phyloP scores from a whole-genome alignment of 108 stramenopile species.

The Nitzschia palea region DNA sequence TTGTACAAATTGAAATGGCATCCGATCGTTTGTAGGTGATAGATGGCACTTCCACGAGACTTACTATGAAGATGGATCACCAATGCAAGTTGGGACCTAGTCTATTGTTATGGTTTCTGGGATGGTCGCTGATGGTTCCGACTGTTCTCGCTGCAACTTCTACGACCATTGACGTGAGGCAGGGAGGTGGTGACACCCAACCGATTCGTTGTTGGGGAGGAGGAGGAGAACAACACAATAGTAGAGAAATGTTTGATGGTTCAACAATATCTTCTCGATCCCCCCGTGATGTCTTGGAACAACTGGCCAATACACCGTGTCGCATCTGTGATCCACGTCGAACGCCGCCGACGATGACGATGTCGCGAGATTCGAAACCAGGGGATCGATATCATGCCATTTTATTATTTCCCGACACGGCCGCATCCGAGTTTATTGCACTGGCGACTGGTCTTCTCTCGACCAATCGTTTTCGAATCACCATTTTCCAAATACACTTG shows the following conservation, averaged over 20 bases:
- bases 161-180: neutral
- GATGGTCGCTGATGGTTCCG: neutral
- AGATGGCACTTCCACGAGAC: no score
- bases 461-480: conserved; percentile 3
- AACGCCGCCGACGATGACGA: neutral
- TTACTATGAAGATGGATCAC: no score
- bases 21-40: no score
- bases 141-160: neutral
- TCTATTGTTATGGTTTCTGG: no score
- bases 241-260: conserved; percentile 6
- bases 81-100: no score
- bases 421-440: neutral
- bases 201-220: neutral
- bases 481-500: neutral
- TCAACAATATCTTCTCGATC: neutral
- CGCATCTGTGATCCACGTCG: neutral
- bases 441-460: conserved; percentile 1
- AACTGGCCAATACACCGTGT: neutral
- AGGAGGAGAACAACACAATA: no score
- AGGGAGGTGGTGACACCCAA: neutral
- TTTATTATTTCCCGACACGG: neutral
- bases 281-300: neutral
- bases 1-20: no score
- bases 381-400: neutral
- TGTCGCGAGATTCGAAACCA: no score